These are phyloP conservation scores for Galeopsis tetrahit DNA, from an alignment of 257 asterid genomes.

Conservation along the genomic window DNA sequence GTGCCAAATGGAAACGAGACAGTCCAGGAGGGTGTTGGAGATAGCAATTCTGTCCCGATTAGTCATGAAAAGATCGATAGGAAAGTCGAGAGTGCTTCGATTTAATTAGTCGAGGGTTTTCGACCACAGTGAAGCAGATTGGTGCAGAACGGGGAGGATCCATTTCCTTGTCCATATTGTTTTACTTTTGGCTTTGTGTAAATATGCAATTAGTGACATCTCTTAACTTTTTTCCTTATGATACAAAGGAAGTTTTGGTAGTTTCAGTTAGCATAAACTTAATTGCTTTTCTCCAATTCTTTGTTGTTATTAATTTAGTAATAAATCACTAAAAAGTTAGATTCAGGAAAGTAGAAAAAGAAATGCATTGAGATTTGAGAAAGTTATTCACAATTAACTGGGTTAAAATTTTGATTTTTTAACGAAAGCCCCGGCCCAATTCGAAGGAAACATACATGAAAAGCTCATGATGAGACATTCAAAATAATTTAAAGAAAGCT, in stretches of 20 bases:
- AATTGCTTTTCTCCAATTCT: no score
- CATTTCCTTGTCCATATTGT: neutral
- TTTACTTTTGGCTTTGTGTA: constrained; percentile 27
- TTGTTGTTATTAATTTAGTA: no score
- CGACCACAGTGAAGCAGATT: neutral
- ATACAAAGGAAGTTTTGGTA: neutral
- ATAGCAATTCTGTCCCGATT: constrained; percentile 26
- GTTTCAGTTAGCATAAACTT: neutral
- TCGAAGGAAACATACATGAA: no score
- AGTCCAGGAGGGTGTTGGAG: constrained; percentile 39
- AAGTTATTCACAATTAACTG: no score
- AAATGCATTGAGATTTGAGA: no score
- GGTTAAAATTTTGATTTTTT: no score
- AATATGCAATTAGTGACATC: constrained; percentile 15
- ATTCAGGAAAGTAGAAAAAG: no score
- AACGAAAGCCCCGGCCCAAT: no score
- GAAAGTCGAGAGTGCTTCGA: constrained; percentile 51
- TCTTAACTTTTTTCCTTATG: no score
- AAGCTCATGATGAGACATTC: no score
- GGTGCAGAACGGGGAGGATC: neutral
- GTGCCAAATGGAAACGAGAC: constrained; percentile 34
- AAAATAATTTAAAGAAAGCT: no score
- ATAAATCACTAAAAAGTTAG: no score
- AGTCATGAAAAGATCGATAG: constrained; percentile 27
- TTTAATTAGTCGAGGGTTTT: constrained; percentile 31